Evolutionary conservation across 805 yeast species (phyloP).

Genomic region (Kodamaea neixiangensis): DNA sequence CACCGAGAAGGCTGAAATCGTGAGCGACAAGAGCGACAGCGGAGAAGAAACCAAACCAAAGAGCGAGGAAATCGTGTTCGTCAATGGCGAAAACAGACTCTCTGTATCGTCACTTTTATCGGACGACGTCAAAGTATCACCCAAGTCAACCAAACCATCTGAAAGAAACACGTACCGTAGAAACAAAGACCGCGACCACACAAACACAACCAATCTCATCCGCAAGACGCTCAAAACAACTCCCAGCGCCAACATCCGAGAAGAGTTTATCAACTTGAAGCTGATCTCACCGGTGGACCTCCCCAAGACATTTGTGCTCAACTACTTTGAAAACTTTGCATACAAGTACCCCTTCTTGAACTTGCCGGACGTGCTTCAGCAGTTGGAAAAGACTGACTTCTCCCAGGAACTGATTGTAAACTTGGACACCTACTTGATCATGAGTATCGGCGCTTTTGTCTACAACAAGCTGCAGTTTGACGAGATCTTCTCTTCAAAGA

Average conservation of each 20-base stretch:
- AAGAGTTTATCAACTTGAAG: slow-evolving; percentile 39
- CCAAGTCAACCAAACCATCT: background rate
- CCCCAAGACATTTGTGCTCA: slow-evolving; percentile 33
- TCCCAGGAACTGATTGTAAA: slow-evolving; percentile 36
- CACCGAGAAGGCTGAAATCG: slow-evolving; percentile 8
- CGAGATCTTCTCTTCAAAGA: slow-evolving; percentile 32
- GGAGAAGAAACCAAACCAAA: slow-evolving; percentile 1
- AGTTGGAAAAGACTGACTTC: slow-evolving; percentile 31
- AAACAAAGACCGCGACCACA: background rate
- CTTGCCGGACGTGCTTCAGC: slow-evolving; percentile 21
- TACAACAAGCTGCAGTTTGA: slow-evolving; percentile 30
- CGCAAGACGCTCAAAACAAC: slow-evolving; percentile 2
- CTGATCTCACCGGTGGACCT: slow-evolving; percentile 26
- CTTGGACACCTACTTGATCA: slow-evolving; percentile 38
- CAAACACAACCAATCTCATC: slow-evolving; percentile 5
- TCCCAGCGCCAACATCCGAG: slow-evolving; percentile 1
- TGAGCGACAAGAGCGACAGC: slow-evolving; percentile 6
- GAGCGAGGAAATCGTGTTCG: slow-evolving; percentile 1
- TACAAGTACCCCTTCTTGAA: slow-evolving; percentile 37
- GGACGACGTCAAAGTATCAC: background rate
- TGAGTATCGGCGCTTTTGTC: slow-evolving; percentile 42
- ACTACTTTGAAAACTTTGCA: slow-evolving; percentile 40
- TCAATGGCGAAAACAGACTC: slow-evolving; percentile 2
- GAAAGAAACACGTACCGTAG: background rate
- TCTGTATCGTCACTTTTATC: slow-evolving; percentile 9